Percentiles rank a stretch among this genome's conserved stretches.
Conservation (phyloP, 805 yeast genomes). For the Metschnikowia shivogae region DNA sequence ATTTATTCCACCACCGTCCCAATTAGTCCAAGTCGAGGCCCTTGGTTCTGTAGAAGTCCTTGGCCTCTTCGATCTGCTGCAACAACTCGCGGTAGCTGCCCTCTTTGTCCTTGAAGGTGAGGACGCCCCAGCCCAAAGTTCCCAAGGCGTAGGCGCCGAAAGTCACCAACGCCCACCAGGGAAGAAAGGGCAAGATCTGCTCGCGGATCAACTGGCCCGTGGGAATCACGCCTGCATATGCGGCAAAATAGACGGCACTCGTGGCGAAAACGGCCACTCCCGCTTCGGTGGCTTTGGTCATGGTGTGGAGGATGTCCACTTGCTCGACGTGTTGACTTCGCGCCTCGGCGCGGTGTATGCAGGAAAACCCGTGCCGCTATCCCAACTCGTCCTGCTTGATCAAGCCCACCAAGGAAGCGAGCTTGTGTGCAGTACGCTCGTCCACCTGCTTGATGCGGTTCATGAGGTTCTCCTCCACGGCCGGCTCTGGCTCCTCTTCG, state of each 20-base stretch:
- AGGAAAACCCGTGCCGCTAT: neutral
- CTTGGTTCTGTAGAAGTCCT: slow-evolving; percentile 48
- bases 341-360: neutral
- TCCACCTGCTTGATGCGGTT: slow-evolving; percentile 34
- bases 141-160: slow-evolving; percentile 69
- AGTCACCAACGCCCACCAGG: slow-evolving; percentile 65
- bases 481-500: slow-evolving; percentile 8
- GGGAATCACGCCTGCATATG: slow-evolving; percentile 52
- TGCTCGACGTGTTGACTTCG: slow-evolving; percentile 9
- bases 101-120: slow-evolving; percentile 67
- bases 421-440: slow-evolving; percentile 30
- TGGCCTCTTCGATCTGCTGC: slow-evolving; percentile 58
- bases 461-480: slow-evolving; percentile 22
- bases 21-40: slow-evolving; percentile 45
- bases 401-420: slow-evolving; percentile 32
- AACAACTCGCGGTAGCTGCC: slow-evolving; percentile 61
- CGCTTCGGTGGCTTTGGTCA: slow-evolving; percentile 70
- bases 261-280: slow-evolving; percentile 41
- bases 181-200: slow-evolving; percentile 61
- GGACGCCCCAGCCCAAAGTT: slow-evolving; percentile 64
- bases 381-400: slow-evolving; percentile 31
- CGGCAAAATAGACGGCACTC: slow-evolving; percentile 51
- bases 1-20: neutral
- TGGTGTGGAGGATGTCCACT: slow-evolving; percentile 17
- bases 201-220: slow-evolving; percentile 42